phyloP scores from a whole-genome alignment of 2,329 filamentous ascomycete species.

The Clonostachys rosea region DNA sequence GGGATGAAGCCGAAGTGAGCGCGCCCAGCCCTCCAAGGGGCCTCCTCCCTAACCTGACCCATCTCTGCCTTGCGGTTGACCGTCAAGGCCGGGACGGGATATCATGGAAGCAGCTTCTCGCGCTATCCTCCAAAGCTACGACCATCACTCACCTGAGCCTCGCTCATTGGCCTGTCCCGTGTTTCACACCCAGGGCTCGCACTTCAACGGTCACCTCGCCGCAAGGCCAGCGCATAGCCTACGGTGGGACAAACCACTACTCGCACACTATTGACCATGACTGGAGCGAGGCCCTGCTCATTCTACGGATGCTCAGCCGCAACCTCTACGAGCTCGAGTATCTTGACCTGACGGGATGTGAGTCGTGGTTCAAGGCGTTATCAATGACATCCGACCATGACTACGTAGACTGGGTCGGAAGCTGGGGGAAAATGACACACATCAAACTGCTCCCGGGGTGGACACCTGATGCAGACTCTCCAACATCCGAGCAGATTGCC shows the following conservation, averaged over 20 bases:
- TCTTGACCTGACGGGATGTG: conserved; percentile 57
- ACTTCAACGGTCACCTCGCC: conserved; percentile 39
- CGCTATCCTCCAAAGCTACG: conserved; percentile 45
- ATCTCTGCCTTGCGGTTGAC: conserved; percentile 51
- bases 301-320: conserved; percentile 50
- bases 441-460: conserved; percentile 41
- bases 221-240: conserved; percentile 38
- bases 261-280: conserved; percentile 54
- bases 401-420: conserved; percentile 46
- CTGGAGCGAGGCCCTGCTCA: conserved; percentile 52
- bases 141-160: conserved; percentile 57
- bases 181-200: conserved; percentile 49
- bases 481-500: conserved; percentile 20
- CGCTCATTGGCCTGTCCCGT: conserved; percentile 58
- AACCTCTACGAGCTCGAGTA: conserved; percentile 54
- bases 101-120: conserved; percentile 56
- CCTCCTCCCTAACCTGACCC: conserved; percentile 53
- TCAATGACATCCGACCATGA: conserved; percentile 34
- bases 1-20: conserved; percentile 37
- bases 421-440: conserved; percentile 47
- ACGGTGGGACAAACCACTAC: conserved; percentile 51
- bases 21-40: conserved; percentile 22
- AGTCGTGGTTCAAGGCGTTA: conserved; percentile 47
- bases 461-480: conserved; percentile 22
- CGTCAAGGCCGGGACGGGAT: conserved; percentile 23